Evolutionary conservation across 148 eudicot species (phyloP).

Genomic region (Selenicereus undatus): DNA sequence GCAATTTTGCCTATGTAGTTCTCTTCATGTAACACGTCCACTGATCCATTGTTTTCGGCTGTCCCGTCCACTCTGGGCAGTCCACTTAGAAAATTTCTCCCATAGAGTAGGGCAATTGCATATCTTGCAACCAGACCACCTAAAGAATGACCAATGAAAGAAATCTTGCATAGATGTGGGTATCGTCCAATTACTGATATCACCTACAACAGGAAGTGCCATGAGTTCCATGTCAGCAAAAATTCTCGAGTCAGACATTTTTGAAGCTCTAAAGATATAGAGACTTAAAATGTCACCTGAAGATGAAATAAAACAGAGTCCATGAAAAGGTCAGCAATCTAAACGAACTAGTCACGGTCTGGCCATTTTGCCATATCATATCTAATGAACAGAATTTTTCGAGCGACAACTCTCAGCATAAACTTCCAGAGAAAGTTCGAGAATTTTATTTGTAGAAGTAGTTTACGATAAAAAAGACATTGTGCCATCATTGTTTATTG

Average conservation of each 20-base stretch:
- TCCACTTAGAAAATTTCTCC: conserved; percentile 26
- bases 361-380: not conserved
- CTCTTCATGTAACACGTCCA: conserved; percentile 32
- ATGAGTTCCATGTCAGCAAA: not conserved
- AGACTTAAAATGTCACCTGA: not conserved
- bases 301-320: not conserved
- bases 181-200: conserved; percentile 47
- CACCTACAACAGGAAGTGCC: conserved; percentile 49
- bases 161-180: conserved; percentile 70
- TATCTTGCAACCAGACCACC: conserved; percentile 88
- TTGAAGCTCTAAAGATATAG: not conserved
- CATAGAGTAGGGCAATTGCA: conserved; percentile 72
- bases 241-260: not conserved
- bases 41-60: conserved; percentile 23
- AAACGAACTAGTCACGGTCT: not conserved
- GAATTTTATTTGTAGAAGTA: not conserved
- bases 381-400: not conserved
- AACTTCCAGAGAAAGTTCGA: not conserved
- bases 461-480: not conserved
- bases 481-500: not conserved
- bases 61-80: conserved; percentile 30
- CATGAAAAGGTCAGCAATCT: not conserved
- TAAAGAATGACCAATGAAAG: conserved; percentile 81
- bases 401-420: not conserved
- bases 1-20: conserved; percentile 55